phyloP scores from a whole-genome alignment of 2,329 filamentous ascomycete genomes.

The Nemania sp. region DNA sequence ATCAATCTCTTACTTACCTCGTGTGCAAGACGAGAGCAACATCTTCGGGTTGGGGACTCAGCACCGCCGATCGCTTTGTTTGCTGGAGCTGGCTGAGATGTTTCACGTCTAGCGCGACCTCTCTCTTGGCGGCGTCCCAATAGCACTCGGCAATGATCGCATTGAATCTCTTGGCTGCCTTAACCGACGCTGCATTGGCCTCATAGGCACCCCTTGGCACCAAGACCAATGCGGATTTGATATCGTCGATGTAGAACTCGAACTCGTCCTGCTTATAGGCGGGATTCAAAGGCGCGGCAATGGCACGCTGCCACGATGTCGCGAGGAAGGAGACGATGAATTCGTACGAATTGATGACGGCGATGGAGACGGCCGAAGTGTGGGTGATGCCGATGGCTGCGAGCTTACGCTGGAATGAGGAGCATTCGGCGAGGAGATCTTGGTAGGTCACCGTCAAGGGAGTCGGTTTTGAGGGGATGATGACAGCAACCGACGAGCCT shows the following conservation, averaged over 20 bases:
- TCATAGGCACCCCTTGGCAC: constrained; percentile 78
- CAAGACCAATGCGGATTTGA: constrained; percentile 81
- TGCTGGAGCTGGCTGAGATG: constrained; percentile 74
- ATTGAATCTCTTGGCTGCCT: constrained; percentile 81
- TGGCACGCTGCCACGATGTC: constrained; percentile 84
- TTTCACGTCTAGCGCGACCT: constrained; percentile 83
- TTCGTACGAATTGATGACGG: constrained; percentile 85
- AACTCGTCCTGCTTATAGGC: constrained; percentile 92
- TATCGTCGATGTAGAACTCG: constrained; percentile 91
- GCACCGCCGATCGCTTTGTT: constrained; percentile 54
- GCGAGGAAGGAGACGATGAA: constrained; percentile 90
- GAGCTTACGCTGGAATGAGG: constrained; percentile 80
- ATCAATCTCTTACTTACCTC: constrained; percentile 56
- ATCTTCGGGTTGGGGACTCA: constrained; percentile 76
- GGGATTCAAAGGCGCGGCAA: constrained; percentile 88
- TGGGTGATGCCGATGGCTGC: constrained; percentile 78
- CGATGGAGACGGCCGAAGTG: constrained; percentile 81
- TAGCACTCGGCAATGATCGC: constrained; percentile 90
- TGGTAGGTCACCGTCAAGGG: constrained; percentile 77
- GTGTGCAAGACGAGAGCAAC: constrained; percentile 86
- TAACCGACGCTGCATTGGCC: constrained; percentile 76
- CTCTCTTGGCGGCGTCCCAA: constrained; percentile 72
- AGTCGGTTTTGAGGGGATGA: constrained; percentile 74
- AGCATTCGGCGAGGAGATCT: constrained; percentile 73
- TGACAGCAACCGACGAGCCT: constrained; percentile 69